A percentile compares a stretch with the other conserved stretches of the same genome.
These are phyloP conservation scores for Globisporangium ultimum DNA, from an alignment of 352 stramenopile species.

Conservation along the genomic window DNA sequence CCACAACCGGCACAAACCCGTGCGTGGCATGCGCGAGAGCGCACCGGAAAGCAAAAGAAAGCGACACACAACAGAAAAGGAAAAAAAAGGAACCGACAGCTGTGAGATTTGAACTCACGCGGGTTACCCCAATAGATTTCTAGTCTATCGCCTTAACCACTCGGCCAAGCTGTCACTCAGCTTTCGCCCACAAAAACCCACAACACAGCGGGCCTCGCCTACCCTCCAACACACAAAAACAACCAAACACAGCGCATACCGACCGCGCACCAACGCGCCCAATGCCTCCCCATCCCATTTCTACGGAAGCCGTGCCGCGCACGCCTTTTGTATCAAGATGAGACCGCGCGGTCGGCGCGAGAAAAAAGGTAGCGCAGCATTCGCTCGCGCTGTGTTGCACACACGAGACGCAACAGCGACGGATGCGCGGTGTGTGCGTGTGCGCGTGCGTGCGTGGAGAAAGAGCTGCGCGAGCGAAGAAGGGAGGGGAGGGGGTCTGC, in stretches of 20 bases:
- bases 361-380: no score
- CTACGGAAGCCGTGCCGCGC: no score
- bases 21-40: no score
- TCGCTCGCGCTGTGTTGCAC: not conserved
- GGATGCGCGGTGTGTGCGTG: not conserved
- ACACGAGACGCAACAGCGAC: not conserved
- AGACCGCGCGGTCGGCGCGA: no score
- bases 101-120: constrained; percentile 1
- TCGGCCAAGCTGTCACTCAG: constrained; percentile 11
- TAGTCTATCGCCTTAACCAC: constrained; percentile 14
- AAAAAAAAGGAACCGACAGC: not conserved
- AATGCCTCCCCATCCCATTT: no score
- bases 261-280: not conserved
- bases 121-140: constrained; percentile 15
- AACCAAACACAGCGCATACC: no score
- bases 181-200: not conserved
- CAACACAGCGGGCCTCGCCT: no score
- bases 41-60: not conserved
- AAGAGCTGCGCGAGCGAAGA: no score
- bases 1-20: not conserved
- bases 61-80: not conserved
- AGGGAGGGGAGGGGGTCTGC: no score
- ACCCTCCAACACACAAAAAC: not conserved
- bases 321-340: no score
- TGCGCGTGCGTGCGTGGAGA: no score